phyloP scores from a whole-genome alignment of 768 basidiomycete genomes.

The Amanita thiersii region DNA sequence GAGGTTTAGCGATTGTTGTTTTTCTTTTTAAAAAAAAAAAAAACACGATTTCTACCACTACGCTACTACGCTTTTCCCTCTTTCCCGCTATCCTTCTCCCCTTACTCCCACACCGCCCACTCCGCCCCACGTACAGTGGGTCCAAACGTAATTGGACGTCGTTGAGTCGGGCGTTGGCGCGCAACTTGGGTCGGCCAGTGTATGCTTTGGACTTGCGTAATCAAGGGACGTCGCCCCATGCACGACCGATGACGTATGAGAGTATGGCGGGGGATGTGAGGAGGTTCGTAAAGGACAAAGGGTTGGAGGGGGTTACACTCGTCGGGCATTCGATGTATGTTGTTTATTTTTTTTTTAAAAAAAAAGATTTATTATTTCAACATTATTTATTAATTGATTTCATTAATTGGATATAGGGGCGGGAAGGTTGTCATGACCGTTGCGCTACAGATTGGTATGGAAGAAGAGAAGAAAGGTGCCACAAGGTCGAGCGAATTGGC shows the following conservation, averaged over 20 bases:
- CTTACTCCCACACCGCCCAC: too few relatives aligned
- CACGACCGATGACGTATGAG: constrained; percentile 61
- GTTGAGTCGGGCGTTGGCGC: constrained; percentile 66
- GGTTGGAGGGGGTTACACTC: constrained; percentile 55
- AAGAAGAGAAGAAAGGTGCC: constrained; percentile 28
- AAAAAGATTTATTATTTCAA: neutral
- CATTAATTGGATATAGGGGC: constrained; percentile 45
- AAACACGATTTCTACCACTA: too few relatives aligned
- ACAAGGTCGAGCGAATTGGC: constrained; percentile 36
- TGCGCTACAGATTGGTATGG: constrained; percentile 31
- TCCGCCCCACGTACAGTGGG: constrained; percentile 38
- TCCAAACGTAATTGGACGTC: constrained; percentile 89
- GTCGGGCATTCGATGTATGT: constrained; percentile 89
- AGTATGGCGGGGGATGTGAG: constrained; percentile 78
- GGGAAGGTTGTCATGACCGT: constrained; percentile 77
- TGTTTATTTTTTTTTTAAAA: neutral
- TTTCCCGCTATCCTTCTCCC: too few relatives aligned
- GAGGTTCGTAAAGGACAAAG: constrained; percentile 49
- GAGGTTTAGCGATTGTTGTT: too few relatives aligned
- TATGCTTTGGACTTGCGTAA: constrained; percentile 86
- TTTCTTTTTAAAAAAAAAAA: too few relatives aligned
- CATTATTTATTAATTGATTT: constrained; percentile 1
- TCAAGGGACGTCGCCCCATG: constrained; percentile 78
- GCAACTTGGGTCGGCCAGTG: constrained; percentile 55
- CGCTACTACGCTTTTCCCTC: too few relatives aligned